Evolutionary conservation across 1,284 basidiomycete species (phyloP), one percentile per base, ranked within the genome.

Genomic region (Microbotryum silenes-acaulis): DNA sequence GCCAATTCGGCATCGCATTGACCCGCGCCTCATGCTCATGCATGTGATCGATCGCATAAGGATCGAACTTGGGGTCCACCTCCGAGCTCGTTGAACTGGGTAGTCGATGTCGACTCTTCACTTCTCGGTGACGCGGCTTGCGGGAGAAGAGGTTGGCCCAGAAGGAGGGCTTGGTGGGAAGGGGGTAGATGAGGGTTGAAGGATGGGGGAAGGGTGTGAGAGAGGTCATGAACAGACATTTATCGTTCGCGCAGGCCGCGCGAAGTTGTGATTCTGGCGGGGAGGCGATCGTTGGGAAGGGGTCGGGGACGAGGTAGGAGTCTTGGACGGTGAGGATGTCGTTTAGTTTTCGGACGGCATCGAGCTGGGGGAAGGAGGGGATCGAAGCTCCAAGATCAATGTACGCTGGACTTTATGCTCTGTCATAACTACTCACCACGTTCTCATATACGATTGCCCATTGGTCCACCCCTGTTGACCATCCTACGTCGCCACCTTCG

Each of bases 151-250:
- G 48, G 48, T n/a, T 50, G 21, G 21, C 27, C 23, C 21, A 50
- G 23, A 50, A 29, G 4, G 27, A 23, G 48, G 27, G 48, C 48
- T 50, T 29, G 23, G 5, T 21, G 37, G 37, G 37, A 42, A 42
- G 37, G 10, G 33, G 20, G 25, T 31, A 52, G 31, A 16, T n/a
- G 25, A 67, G 63, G 4, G 60, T 57, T 14, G 47, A 21, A 2
- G 67, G 60, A 5, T 51, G 33, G 12, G 67, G 62, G 44, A 70
- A 71, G n/a, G 71, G 64, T 16, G 62, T 51, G 20, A 70, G 51
- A 10, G 65, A 65, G 45, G 70, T 66, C 20, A 63, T 49, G 59
- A 72, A 72, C 29, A 70, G 54, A 52, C 68, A 69, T 25, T 50
- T 49, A 44, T 70, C 70, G 61, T 70, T 63, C 37, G 56, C 54